Percentiles rank a stretch among this genome's conserved stretches.
phyloP scores from a whole-genome alignment of 2,329 filamentous ascomycete genomes.

The Trichoderma citrinoviride region DNA sequence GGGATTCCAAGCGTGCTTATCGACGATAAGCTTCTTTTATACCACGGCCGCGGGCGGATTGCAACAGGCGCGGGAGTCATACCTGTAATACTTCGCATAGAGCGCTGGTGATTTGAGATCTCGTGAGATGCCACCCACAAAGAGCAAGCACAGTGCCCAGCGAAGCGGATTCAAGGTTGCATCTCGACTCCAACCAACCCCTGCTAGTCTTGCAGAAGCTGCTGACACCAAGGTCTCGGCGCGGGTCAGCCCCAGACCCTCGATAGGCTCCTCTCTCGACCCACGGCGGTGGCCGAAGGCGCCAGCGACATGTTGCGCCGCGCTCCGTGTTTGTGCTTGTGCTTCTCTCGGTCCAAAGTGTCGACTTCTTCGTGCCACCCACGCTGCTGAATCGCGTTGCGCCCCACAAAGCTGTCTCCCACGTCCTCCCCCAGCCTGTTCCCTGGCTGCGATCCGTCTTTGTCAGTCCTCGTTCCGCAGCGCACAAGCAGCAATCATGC shows the following conservation, averaged over 20 bases:
- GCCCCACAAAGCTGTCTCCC: slow-evolving; percentile 20
- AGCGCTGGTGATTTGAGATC: slow-evolving; percentile 1
- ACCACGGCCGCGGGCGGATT: background rate
- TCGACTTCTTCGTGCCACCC: background rate
- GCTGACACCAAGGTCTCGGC: slow-evolving; percentile 18
- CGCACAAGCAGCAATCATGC: background rate
- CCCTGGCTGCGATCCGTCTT: background rate
- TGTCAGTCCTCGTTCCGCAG: background rate
- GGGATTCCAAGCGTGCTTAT: slow-evolving; percentile 6
- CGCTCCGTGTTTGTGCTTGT: slow-evolving; percentile 4
- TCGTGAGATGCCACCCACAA: slow-evolving; percentile 14
- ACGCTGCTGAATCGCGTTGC: slow-evolving; percentile 19
- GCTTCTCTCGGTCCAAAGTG: too few species aligned
- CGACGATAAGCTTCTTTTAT: slow-evolving; percentile 18
- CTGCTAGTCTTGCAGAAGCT: slow-evolving; percentile 20
- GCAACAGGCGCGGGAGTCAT: background rate
- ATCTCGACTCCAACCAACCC: slow-evolving; percentile 13
- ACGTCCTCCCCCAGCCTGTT: slow-evolving; percentile 13
- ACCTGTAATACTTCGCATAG: background rate
- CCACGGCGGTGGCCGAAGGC: slow-evolving; percentile 23
- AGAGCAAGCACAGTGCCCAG: slow-evolving; percentile 18
- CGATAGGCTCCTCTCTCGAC: slow-evolving; percentile 14
- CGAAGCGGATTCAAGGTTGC: slow-evolving; percentile 13
- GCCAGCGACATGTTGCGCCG: slow-evolving; percentile 19
- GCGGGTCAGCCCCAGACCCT: slow-evolving; percentile 22